Conservation (phyloP, 2,329 filamentous ascomycete species). For the Curvularia hawaiiensis region DNA sequence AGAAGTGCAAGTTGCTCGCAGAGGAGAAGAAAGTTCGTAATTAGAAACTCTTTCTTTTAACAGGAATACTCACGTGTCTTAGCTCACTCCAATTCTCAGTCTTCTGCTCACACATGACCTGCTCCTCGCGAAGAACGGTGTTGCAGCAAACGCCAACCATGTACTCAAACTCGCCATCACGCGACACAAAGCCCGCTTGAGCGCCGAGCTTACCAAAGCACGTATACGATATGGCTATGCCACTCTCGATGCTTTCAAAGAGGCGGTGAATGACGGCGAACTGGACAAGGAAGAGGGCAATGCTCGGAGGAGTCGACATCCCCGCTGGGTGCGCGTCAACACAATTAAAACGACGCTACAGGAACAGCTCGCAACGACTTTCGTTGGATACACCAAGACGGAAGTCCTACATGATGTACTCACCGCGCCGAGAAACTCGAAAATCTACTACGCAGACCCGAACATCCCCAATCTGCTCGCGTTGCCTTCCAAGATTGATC, state of each 20-base stretch:
- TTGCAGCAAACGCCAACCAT: slow-evolving; percentile 80
- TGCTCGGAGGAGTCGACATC: slow-evolving; percentile 62
- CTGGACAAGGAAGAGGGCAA: slow-evolving; percentile 39
- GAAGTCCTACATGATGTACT: slow-evolving; percentile 63
- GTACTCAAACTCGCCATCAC: slow-evolving; percentile 77
- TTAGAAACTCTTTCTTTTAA: not conserved
- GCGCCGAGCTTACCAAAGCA: slow-evolving; percentile 80
- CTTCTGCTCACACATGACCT: slow-evolving; percentile 87
- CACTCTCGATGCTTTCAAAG: slow-evolving; percentile 69
- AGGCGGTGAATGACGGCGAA: slow-evolving; percentile 57
- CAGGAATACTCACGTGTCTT: slow-evolving; percentile 11
- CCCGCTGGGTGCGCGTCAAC: slow-evolving; percentile 93
- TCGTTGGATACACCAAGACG: slow-evolving; percentile 66
- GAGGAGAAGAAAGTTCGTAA: slow-evolving; percentile 77
- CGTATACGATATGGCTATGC: slow-evolving; percentile 73
- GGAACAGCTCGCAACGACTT: slow-evolving; percentile 75
- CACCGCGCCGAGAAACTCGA: slow-evolving; percentile 46
- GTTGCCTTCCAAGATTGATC: slow-evolving; percentile 71
- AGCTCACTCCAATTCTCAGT: slow-evolving; percentile 82
- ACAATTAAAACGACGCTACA: slow-evolving; percentile 72
- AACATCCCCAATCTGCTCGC: slow-evolving; percentile 86
- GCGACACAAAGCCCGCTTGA: slow-evolving; percentile 79
- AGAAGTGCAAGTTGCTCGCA: slow-evolving; percentile 75
- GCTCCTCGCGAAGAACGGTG: slow-evolving; percentile 78
- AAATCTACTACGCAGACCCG: slow-evolving; percentile 72